Evolutionary conservation across 2,329 filamentous ascomycete species (phyloP), one percentile per base, ranked within the genome.

Genomic region (Rhynchosporium graminicola): DNA sequence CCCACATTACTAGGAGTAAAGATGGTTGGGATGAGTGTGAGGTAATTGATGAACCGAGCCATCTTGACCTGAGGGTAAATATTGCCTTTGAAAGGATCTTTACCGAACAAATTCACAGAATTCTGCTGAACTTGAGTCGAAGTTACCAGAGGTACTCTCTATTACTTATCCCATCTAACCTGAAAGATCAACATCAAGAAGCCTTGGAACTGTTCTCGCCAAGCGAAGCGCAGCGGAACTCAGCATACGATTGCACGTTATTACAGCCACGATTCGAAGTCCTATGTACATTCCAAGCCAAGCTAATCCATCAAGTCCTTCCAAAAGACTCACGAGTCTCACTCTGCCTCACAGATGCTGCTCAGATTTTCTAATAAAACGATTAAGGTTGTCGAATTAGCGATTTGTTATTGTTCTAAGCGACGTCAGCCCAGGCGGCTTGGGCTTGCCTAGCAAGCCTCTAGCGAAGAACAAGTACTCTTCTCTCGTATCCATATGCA

Each of bases 1-100:
- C 57, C 58, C 3, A 56, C 59, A 33, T 52, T 52, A 12, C 48
- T 56, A 6, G 56, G 51, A 26, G 59, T 56, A 28, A 56, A 61
- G 3, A 51, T 6, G 4, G 46, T 51, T 13, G 57, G 57, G 10
- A 51, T 59, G 12, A 51, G 33, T 20, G 57, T 51, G 20, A 60
- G 47, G 3, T 52, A 40, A 26, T 13, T 20, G 40, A 60, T 46
- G 4, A 54, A 28, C 4, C 57, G 48, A 54, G 47, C 8, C 46
- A 59, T 59, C 26, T 45, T 54, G 28, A 45, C 7, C 26, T 9
- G 28, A 46, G 29, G 12, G 8, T 13, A n/a, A 26, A 45, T 55
- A 31, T 13, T 33, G 40, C 2, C 33, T 15, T 33, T 33, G 40
- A 6, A 6, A 12, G 6, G 15, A 1, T 45, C 13, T 45, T 45